phyloP scores from a whole-genome alignment of 1,284 basidiomycete species.

The Boletus smithii region DNA sequence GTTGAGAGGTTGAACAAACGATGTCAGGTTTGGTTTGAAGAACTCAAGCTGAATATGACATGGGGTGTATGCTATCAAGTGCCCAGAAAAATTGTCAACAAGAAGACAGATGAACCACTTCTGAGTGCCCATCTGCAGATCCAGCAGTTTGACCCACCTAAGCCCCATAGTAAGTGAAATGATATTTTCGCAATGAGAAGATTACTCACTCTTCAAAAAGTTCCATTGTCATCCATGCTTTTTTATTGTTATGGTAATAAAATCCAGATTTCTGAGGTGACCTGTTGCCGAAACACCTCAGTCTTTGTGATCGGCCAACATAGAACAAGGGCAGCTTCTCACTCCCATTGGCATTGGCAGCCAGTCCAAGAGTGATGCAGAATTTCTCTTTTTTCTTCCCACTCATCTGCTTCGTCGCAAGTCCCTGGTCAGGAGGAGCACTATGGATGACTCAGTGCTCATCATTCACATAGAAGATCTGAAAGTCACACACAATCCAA shows the following conservation, averaged over 20 bases:
- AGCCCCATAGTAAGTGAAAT: too few species aligned
- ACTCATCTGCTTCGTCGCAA: constrained; percentile 22
- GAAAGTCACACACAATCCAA: constrained; percentile 4
- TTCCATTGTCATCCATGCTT: constrained; percentile 19
- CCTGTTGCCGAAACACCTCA: constrained; percentile 21
- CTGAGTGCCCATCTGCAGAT: too few species aligned
- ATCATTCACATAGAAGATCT: not conserved
- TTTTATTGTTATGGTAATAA: constrained; percentile 27
- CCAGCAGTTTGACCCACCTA: not conserved
- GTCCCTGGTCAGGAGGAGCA: constrained; percentile 19
- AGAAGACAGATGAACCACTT: too few species aligned
- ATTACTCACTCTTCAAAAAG: constrained; percentile 6
- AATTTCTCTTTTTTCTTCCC: constrained; percentile 25
- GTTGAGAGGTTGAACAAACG: not conserved
- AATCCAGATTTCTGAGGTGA: constrained; percentile 17
- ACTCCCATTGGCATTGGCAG: constrained; percentile 23
- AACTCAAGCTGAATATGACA: not conserved
- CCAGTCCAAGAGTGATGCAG: constrained; percentile 20
- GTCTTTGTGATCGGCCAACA: constrained; percentile 26
- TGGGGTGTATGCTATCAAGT: not conserved
- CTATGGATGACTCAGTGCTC: not conserved
- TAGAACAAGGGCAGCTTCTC: constrained; percentile 22
- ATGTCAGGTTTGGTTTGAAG: not conserved
- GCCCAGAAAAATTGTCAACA: not conserved
- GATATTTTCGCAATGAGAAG: not conserved